A percentile compares a stretch with the other conserved stretches of the same genome.
Conservation (phyloP, 352 stramenopile genomes). For the Aphanomyces stellatus region DNA sequence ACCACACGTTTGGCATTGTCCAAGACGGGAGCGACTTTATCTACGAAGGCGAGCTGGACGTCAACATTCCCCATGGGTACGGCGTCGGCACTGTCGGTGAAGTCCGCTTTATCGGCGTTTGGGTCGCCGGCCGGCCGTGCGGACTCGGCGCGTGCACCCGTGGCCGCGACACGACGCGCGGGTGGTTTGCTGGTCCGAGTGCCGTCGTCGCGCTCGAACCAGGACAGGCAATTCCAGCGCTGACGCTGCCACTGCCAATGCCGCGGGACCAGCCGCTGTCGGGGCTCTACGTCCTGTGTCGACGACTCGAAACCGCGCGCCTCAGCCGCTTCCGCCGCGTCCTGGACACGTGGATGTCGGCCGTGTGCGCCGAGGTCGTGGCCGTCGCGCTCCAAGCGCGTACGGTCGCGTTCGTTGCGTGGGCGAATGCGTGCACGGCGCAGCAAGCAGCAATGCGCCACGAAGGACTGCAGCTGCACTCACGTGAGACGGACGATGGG, state of each 20-base stretch:
- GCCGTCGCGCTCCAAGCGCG: neutral
- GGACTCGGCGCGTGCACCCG: neutral
- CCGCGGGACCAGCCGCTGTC: neutral
- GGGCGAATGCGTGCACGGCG: neutral
- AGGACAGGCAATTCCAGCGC: neutral
- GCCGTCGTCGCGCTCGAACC: neutral
- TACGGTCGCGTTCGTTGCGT: neutral
- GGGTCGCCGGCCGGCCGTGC: neutral
- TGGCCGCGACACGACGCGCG: neutral
- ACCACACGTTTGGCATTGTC: conserved; percentile 4
- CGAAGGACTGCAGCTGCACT: neutral
- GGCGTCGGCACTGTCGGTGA: neutral
- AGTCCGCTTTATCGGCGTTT: conserved; percentile 2
- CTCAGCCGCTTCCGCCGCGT: neutral
- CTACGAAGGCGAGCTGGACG: conserved; percentile 13
- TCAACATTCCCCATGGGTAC: conserved; percentile 4
- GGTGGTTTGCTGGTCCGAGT: neutral
- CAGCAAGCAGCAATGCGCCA: neutral
- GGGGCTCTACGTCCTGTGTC: neutral
- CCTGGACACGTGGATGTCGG: neutral
- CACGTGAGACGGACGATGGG: neutral
- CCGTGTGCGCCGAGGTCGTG: neutral
- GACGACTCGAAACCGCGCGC: neutral
- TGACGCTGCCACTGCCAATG: neutral
- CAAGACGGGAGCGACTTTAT: neutral